Percentiles rank a stretch among this genome's conserved stretches.
Conservation (phyloP, 2,329 filamentous ascomycete species). For the Delphinella strobiligena region DNA sequence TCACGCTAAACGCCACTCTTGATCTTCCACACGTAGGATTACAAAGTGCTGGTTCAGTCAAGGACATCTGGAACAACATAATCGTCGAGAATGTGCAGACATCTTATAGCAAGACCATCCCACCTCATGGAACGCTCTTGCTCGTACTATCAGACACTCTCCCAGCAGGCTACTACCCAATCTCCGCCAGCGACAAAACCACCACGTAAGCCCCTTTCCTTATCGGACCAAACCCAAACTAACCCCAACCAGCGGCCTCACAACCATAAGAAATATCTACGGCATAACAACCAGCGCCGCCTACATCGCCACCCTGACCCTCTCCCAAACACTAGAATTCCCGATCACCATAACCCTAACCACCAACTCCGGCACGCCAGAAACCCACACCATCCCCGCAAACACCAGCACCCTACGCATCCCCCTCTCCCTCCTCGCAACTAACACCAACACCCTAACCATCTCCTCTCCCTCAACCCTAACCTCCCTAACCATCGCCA, state of each 20-base stretch:
- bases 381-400: not conserved
- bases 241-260: not conserved
- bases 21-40: slow-evolving; percentile 32
- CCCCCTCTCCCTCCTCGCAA: not conserved
- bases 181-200: not conserved
- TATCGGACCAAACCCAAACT: not conserved
- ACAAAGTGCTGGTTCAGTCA: slow-evolving; percentile 22
- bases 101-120: slow-evolving; percentile 16
- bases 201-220: not conserved
- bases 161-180: slow-evolving; percentile 14
- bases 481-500: not conserved
- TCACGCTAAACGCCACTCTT: slow-evolving; percentile 30
- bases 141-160: slow-evolving; percentile 19
- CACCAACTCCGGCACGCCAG: not conserved
- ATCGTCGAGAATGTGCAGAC: slow-evolving; percentile 14
- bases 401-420: not conserved
- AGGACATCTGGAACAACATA: slow-evolving; percentile 20
- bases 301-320: slow-evolving; percentile 15
- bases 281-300: slow-evolving; percentile 18
- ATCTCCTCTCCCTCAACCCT: not conserved
- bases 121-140: slow-evolving; percentile 20
- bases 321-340: slow-evolving; percentile 2
- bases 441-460: slow-evolving; percentile 1
- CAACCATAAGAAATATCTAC: slow-evolving; percentile 14
- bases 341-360: not conserved